Evolutionary conservation across 257 asterid genomes (phyloP).

Genomic region (Petrea volubilis): DNA sequence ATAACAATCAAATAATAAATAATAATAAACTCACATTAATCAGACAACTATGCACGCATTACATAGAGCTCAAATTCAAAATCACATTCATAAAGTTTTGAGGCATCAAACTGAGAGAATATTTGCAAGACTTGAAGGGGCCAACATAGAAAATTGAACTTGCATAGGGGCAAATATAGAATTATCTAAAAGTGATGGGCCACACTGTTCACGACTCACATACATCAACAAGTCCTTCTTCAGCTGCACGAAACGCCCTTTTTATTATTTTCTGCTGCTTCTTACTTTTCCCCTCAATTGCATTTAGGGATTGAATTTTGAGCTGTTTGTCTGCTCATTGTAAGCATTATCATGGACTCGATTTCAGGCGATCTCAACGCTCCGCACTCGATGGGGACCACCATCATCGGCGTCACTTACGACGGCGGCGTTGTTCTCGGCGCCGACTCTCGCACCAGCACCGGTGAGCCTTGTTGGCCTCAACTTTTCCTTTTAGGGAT

Average conservation of each 20-base stretch:
- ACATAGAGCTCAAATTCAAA: no score
- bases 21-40: no score
- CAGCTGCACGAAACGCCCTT: conserved; percentile 26
- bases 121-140: no score
- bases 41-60: no score
- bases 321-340: not conserved
- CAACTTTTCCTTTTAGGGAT: not conserved
- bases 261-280: not conserved
- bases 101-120: no score
- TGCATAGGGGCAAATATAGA: not conserved
- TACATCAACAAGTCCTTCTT: conserved; percentile 6
- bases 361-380: conserved; percentile 50
- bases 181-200: not conserved
- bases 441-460: conserved; percentile 96
- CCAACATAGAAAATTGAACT: not conserved
- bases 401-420: conserved; percentile 88
- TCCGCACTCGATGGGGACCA: conserved; percentile 88
- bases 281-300: not conserved
- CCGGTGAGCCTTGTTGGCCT: conserved; percentile 43
- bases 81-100: no score
- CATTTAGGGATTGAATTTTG: not conserved
- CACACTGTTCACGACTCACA: not conserved
- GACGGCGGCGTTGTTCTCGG: conserved; percentile 92
- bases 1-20: no score
- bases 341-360: conserved; percentile 54